These are phyloP conservation scores for Nyctanthes arbortristis DNA, from an alignment of 257 asterid genomes.

Conservation along the genomic window DNA sequence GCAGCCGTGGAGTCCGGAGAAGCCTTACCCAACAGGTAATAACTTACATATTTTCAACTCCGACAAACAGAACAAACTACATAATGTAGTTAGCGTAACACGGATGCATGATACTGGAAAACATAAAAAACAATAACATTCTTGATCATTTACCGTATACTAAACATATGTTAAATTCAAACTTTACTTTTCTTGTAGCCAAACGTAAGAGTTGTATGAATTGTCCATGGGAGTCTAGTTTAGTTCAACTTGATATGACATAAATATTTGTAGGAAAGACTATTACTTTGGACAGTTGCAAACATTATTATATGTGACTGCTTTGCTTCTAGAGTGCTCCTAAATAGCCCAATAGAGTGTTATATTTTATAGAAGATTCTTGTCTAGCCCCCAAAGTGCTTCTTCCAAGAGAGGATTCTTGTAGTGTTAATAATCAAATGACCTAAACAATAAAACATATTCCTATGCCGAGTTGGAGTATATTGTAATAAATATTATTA, in stretches of 20 bases:
- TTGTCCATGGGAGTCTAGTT: background rate
- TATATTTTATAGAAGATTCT: background rate
- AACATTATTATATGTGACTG: background rate
- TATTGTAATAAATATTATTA: background rate
- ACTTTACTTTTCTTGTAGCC: background rate
- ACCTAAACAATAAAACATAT: background rate
- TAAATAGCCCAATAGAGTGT: background rate
- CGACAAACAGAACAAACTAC: background rate
- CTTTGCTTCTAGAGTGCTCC: constrained; percentile 25
- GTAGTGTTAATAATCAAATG: background rate
- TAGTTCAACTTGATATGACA: background rate
- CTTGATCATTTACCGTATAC: no score
- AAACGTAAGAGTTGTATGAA: background rate
- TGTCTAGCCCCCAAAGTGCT: background rate
- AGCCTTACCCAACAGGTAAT: constrained; percentile 69
- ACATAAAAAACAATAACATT: no score
- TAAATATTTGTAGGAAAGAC: background rate
- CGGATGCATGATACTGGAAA: no score
- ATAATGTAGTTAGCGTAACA: no score
- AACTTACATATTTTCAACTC: background rate
- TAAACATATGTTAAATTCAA: background rate
- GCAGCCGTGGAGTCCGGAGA: constrained; percentile 73
- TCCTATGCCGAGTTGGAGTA: background rate
- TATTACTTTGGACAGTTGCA: background rate
- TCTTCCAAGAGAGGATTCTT: background rate